Base-by-base conservation (phyloP, 768 basidiomycete genomes). In the Pulveroboletus sp. region DNA sequence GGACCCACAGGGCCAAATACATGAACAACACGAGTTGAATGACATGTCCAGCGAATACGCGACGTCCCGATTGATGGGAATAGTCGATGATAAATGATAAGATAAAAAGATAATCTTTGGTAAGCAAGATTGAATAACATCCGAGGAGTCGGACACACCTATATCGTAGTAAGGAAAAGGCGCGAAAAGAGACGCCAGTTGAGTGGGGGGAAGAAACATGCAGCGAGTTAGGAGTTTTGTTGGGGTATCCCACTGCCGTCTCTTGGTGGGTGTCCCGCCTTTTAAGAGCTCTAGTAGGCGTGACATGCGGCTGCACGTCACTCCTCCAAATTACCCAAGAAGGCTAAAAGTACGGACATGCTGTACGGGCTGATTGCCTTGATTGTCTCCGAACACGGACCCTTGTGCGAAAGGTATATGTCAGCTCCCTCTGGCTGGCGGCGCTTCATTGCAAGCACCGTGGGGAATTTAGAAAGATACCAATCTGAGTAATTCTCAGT, bases 1-100 rank as follows among this genome's bases (percentile, higher is more conserved):
- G 66, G 66, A 68, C 66, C 66, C 66, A 68, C 66, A 68, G 34
- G 38, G 37, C 66, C 66, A 68, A 68, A 68, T 56, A 68, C 19
- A 40, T 37, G 49, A 38, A 60, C 63, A 68, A 63, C 58, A 60
- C 51, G 42, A 33, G 27, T 45, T 12, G 36, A 38, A 31, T 53
- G 43, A 34, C 31, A 42, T 24, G 43, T 39, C 25, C 40, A 37
- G 25, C 24, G 13, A 27, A 48, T 40, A 51, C 51, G 60, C 50
- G 60, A 50, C 27, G 25, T 27, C 25, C 25, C 25, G 25, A 27
- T 27, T 27, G 25, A 9, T 27, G 25, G 25, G 5, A 27, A 5
- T 9, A 9, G 27, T 29, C 8, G 27, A 29, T 29, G 45, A n/a
- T 24, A n/a, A 35, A 12, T 19, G 59, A 67, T 60, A 60, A 60